These are phyloP conservation scores for Oryza coarctata DNA, from an alignment of 176 grass and related monocot genomes.

Conservation along the genomic window DNA sequence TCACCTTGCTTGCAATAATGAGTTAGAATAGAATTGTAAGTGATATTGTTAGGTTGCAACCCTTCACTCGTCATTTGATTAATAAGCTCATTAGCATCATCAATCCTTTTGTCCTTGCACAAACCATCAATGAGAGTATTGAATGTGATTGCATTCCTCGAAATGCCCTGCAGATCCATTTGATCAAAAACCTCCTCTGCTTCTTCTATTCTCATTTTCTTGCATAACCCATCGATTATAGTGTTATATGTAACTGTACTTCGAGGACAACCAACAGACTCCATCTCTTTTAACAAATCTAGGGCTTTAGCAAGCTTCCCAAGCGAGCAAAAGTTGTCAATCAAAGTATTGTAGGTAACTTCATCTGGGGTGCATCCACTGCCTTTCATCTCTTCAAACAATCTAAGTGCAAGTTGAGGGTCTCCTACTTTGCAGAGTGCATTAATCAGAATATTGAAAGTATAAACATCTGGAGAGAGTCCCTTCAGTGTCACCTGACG, in stretches of 20 bases:
- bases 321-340: conserved; percentile 66
- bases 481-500: conserved; percentile 59
- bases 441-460: conserved; percentile 85
- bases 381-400: conserved; percentile 92
- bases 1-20: conserved; percentile 92
- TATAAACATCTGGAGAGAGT: conserved; percentile 75
- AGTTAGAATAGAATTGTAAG: conserved; percentile 81
- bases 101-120: conserved; percentile 67
- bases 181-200: conserved; percentile 82
- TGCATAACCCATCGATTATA: conserved; percentile 80
- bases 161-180: conserved; percentile 81
- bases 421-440: conserved; percentile 72
- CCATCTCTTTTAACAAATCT: conserved; percentile 89
- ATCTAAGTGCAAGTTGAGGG: conserved; percentile 63
- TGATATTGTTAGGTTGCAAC: conserved; percentile 76
- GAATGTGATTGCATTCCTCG: conserved; percentile 71
- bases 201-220: conserved; percentile 85
- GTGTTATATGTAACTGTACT: conserved; percentile 77
- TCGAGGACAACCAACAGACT: conserved; percentile 57
- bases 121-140: conserved; percentile 78
- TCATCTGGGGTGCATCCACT: conserved; percentile 76
- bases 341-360: conserved; percentile 80
- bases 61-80: conserved; percentile 73
- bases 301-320: conserved; percentile 68
- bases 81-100: conserved; percentile 75